Percentiles rank a stretch among this genome's conserved stretches.
Evolutionary conservation across 2,329 filamentous ascomycete genomes (phyloP).

Genomic region (Thielaviopsis euricoi): DNA sequence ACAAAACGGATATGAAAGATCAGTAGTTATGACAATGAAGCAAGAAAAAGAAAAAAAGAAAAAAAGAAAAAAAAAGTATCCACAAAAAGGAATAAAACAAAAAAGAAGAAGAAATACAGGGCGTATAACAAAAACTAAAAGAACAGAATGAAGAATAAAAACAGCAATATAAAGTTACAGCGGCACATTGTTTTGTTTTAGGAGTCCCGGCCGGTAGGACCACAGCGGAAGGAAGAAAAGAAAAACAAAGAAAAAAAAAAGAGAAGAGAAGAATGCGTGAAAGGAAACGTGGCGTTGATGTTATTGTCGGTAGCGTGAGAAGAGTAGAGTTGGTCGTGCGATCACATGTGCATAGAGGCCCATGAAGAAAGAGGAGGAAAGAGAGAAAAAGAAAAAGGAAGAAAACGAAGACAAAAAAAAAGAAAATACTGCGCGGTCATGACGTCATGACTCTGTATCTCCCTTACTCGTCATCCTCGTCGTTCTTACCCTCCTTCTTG

Average conservation of each 20-base stretch:
- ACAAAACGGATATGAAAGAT: no score
- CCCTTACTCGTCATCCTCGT: constrained; percentile 18
- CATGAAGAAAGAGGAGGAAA: constrained; percentile 1
- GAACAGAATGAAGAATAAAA: neutral
- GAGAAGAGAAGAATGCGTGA: constrained; percentile 8
- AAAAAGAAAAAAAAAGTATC: no score
- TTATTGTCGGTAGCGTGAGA: constrained; percentile 5
- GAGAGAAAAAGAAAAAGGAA: neutral
- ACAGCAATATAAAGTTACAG: constrained; percentile 8
- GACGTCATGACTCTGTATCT: neutral
- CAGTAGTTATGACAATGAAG: no score
- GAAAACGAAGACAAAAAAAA: neutral
- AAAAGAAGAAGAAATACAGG: no score
- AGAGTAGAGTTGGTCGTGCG: neutral
- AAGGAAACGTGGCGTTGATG: neutral
- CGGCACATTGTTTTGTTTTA: constrained; percentile 1
- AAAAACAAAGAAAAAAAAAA: constrained; percentile 5
- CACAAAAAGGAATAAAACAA: no score
- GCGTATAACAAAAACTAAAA: neutral
- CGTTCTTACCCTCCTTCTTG: constrained; percentile 24
- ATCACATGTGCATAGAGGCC: neutral
- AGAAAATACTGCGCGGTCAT: neutral
- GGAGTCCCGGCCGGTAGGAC: neutral
- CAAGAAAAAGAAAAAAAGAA: no score
- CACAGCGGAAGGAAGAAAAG: neutral